These are phyloP conservation scores for Truncatella angustata DNA, from an alignment of 2,329 filamentous ascomycete species.

Conservation along the genomic window DNA sequence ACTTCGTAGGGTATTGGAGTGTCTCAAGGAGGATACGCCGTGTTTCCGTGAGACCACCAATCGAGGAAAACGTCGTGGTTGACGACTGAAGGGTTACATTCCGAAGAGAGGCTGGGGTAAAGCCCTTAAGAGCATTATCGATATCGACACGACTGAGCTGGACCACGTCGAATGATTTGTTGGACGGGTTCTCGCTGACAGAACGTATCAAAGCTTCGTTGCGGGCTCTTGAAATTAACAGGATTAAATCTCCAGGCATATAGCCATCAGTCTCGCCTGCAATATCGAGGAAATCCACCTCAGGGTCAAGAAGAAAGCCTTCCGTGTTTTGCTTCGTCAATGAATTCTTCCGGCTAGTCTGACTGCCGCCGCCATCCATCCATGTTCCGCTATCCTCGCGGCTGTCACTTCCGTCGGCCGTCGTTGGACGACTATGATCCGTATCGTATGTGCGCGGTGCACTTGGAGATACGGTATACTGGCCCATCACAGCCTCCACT, in stretches of 20 bases:
- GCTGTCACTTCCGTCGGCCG: slow-evolving; percentile 49
- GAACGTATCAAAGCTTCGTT: slow-evolving; percentile 91
- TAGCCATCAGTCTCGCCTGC: slow-evolving; percentile 95
- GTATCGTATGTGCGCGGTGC: slow-evolving; percentile 33
- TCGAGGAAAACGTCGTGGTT: slow-evolving; percentile 87
- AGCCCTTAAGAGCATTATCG: slow-evolving; percentile 79
- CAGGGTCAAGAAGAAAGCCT: slow-evolving; percentile 71
- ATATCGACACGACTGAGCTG: slow-evolving; percentile 75
- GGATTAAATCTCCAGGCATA: slow-evolving; percentile 89
- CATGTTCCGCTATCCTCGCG: slow-evolving; percentile 60
- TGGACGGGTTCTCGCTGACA: slow-evolving; percentile 54
- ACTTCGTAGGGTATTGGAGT: slow-evolving; percentile 94
- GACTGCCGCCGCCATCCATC: slow-evolving; percentile 68
- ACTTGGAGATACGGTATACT: slow-evolving; percentile 43
- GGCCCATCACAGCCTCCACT: slow-evolving; percentile 72
- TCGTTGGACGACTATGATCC: slow-evolving; percentile 54
- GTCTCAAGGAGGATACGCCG: slow-evolving; percentile 92
- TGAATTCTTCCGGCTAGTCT: slow-evolving; percentile 43
- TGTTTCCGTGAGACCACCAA: slow-evolving; percentile 84
- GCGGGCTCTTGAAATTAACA: slow-evolving; percentile 82
- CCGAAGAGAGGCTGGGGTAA: slow-evolving; percentile 90
- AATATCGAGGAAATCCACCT: slow-evolving; percentile 87
- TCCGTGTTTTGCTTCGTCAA: slow-evolving; percentile 36
- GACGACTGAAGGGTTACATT: slow-evolving; percentile 94
- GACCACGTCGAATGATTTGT: slow-evolving; percentile 51